Conservation (phyloP, 345 rosid species). For the Excoecaria cochinchinensis region DNA sequence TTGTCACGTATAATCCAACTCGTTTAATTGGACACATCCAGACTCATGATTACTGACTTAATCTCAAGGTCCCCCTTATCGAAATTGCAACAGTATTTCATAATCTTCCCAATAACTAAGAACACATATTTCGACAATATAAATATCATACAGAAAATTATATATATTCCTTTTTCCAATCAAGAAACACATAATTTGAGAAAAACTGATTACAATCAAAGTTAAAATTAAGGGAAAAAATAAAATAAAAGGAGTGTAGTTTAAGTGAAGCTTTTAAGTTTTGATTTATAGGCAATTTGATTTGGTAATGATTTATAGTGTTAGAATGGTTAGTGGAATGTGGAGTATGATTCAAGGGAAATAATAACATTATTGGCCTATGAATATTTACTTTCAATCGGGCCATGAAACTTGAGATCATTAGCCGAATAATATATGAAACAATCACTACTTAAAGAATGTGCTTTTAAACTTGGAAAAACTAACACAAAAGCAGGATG, state of each 20-base stretch:
- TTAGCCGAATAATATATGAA: neutral
- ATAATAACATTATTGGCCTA: constrained; percentile 13
- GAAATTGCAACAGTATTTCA: no score
- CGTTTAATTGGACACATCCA: no score
- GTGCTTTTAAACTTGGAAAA: neutral
- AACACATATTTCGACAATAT: no score
- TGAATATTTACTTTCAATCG: neutral
- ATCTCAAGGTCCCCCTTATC: no score
- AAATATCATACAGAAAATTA: no score
- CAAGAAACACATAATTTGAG: neutral
- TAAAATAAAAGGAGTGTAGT: constrained; percentile 15
- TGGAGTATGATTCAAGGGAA: neutral
- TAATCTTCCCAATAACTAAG: no score
- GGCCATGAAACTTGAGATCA: neutral
- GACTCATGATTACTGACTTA: no score
- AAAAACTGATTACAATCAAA: constrained; percentile 8
- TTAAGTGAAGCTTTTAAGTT: constrained; percentile 25
- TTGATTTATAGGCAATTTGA: no score
- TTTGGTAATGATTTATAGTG: neutral
- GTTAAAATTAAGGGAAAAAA: constrained; percentile 8
- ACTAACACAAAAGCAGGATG: no score
- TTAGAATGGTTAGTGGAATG: neutral
- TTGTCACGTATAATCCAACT: no score
- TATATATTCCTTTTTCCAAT: no score
- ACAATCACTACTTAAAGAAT: no score